Evolutionary conservation across 192 early-diverging fungal genomes (phyloP), one percentile per base, ranked within the genome.

Genomic region (Coemansia umbellata): DNA sequence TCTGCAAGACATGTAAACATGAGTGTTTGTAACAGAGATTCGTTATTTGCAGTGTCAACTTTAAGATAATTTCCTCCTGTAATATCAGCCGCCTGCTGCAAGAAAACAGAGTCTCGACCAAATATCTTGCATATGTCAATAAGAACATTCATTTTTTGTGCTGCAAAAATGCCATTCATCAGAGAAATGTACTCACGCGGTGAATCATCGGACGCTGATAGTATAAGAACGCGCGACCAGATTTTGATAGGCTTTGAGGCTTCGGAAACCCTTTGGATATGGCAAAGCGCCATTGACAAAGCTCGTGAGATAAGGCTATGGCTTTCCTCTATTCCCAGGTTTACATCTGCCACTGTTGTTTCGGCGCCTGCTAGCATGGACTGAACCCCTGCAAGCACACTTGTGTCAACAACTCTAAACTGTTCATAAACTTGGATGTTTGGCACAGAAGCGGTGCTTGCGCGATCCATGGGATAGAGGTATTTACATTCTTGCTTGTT

Each of bases 91-190:
- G 95, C 95, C 65, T 99, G 97, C 47, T 92, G 90, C 21, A 99
- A 61, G 67, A 97, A 95, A 3, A 91, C 87, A 9, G 90, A 89
- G 35, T 91, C 86, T 6, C 78, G 78, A 9, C 85, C 87, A 53
- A 68, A 78, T 8, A 95, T 69, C 48, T 90, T 90, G 69, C 92
- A 96, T 1, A 93, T 87, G 66, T 99, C 97, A 17, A 99, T 85
- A 0, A 84, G 85, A 8, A 95, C 90, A 15, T 80, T 79, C 92
- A 70, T 80, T 53, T 91, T 93, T 69, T 99, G 93, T 1, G 94
- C 95, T 0, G 94, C 88, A 76, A 99, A 99, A 31, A 99, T 96
- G 51, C 83, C 87, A 67, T 99, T 99, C 97, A 99, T 99, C 27
- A 95, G 84, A 3, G 92, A 79, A 42, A 99, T 94, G 54, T 99